Base-by-base conservation (phyloP, 1,284 basidiomycete genomes). In the Heterobasidion occidentale region DNA sequence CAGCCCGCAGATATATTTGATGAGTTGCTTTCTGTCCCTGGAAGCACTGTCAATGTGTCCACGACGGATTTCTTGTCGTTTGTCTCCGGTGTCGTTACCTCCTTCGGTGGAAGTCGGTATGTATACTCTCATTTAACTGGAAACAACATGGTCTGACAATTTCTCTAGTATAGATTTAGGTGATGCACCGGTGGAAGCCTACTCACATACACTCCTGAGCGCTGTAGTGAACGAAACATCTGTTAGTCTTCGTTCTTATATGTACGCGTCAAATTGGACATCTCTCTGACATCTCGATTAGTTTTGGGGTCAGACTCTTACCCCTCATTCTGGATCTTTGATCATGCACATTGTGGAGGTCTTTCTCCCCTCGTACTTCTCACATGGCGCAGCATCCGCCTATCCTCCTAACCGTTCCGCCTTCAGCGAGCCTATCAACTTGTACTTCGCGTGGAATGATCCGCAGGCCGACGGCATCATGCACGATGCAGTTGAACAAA, bases 261-360 rank as follows among this genome's bases (percentile, higher is more conserved):
- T 27, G 27, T 5, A 4, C 27, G 27, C 5, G 5, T 6, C 27
- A 27, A 3, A 27, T 27, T 3, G 4, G 27, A 27, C 27, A 5
- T 27, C 27, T 27, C 27, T 27, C 27, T 27, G 27, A 27, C 27
- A 0, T 27, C 27, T 27, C 27, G 27, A 27, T 6, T 14, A 60
- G 56, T 53, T 55, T 33, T 57, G 59, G 60, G 54, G 59, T 2
- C 44, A 53, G 12, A 34, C 35, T 15, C 52, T 61, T 8, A 55
- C 69, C 4, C 73, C 73, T 11, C 59, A 60, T n/a, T 46, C 36
- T 20, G 34, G 44, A 15, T 27, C 27, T 27, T 36, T 54, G 14
- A 14, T 56, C 17, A 36, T 50, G 2, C 54, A 53, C 20, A 45
- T 15, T 47, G 34, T 59, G 19, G 62, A 63, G 20, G 58, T 62